Percentiles rank a stretch among this genome's conserved stretches.
Conservation (phyloP, 2,329 filamentous ascomycete genomes). For the Aspergillus hiratsukae region DNA sequence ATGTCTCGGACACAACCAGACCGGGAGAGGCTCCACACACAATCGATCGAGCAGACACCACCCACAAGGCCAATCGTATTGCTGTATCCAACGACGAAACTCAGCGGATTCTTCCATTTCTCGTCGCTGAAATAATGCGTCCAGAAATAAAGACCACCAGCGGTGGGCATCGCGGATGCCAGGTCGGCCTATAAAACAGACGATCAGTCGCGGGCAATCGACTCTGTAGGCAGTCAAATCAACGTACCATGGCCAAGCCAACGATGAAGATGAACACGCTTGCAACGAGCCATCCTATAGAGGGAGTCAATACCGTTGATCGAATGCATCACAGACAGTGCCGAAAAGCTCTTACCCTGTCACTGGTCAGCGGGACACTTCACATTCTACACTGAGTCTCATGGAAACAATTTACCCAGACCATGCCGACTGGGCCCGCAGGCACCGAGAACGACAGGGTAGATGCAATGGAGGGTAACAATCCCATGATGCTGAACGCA, state of each 20-base stretch:
- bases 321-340: neutral
- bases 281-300: constrained; percentile 50
- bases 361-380: constrained; percentile 13
- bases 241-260: constrained; percentile 54
- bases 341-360: constrained; percentile 6
- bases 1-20: neutral
- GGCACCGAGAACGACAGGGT: constrained; percentile 56
- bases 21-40: constrained; percentile 19
- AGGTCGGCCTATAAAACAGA: constrained; percentile 41
- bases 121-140: constrained; percentile 56
- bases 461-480: constrained; percentile 57
- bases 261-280: constrained; percentile 55
- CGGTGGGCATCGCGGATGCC: constrained; percentile 54
- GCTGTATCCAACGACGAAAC: constrained; percentile 57
- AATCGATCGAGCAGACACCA: constrained; percentile 59
- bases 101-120: constrained; percentile 52
- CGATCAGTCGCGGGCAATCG: neutral
- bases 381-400: neutral
- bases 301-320: neutral
- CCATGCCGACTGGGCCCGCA: constrained; percentile 56
- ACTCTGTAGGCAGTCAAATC: constrained; percentile 17
- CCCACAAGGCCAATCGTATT: constrained; percentile 58
- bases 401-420: constrained; percentile 45
- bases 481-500: constrained; percentile 57
- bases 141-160: constrained; percentile 56